phyloP scores from a whole-genome alignment of 164 flowering plant species.

The Berberis thunbergii region DNA sequence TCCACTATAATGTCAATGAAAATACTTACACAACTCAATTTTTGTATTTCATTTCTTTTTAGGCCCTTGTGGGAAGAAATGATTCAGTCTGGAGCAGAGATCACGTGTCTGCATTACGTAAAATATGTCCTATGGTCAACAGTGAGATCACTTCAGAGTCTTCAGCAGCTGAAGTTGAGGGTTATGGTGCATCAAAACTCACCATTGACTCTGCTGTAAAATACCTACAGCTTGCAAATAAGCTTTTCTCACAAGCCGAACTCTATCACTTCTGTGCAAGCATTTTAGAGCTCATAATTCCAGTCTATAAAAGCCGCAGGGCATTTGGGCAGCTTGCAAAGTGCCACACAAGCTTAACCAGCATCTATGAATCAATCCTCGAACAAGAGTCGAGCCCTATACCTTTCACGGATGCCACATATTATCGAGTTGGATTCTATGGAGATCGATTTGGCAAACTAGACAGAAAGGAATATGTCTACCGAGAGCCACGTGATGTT shows the following conservation, averaged over 20 bases:
- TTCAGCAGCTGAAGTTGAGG: conserved; percentile 98
- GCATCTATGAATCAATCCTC: conserved; percentile 89
- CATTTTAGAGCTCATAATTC: conserved; percentile 92
- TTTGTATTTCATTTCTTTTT: conserved; percentile 5
- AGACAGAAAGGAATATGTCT: conserved; percentile 77
- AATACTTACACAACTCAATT: background rate
- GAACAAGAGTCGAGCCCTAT: conserved; percentile 98
- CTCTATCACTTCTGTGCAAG: conserved; percentile 93
- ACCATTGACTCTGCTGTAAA: conserved; percentile 98
- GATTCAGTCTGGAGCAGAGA: conserved; percentile 95
- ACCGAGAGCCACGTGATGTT: conserved; percentile 97
- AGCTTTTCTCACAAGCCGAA: conserved; percentile 96
- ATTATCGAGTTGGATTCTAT: conserved; percentile 93
- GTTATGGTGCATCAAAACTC: conserved; percentile 98
- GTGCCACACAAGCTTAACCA: conserved; percentile 87
- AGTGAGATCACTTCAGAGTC: conserved; percentile 77
- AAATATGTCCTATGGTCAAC: conserved; percentile 94
- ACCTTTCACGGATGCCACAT: conserved; percentile 94
- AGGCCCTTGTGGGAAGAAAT: conserved; percentile 97
- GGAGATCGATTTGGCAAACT: conserved; percentile 84
- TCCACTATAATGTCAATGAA: background rate
- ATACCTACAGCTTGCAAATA: conserved; percentile 92
- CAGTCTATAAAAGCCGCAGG: conserved; percentile 91
- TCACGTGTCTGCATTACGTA: conserved; percentile 71
- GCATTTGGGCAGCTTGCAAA: conserved; percentile 95